These are phyloP conservation scores for Populus davidiana DNA, from an alignment of 345 rosid species.

Conservation along the genomic window DNA sequence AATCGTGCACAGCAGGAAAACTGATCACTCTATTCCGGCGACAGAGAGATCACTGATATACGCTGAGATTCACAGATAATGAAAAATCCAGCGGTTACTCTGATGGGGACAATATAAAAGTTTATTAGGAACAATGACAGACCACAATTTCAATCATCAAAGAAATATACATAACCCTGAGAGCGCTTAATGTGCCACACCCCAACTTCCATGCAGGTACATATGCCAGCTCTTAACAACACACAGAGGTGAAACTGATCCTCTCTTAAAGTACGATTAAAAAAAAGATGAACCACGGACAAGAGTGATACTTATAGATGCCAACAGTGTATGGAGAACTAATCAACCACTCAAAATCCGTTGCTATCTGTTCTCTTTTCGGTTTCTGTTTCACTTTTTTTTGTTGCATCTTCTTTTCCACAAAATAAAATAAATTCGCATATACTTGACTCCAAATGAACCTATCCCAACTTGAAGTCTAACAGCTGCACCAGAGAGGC, in stretches of 20 bases:
- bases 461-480: constrained; percentile 8
- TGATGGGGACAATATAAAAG: not conserved
- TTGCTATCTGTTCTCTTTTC: not conserved
- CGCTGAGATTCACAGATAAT: not conserved
- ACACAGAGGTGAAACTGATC: not conserved
- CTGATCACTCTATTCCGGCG: not conserved
- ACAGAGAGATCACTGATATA: not conserved
- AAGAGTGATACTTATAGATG: not conserved
- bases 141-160: not conserved
- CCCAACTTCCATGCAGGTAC: not conserved
- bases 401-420: not conserved
- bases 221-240: constrained; percentile 3
- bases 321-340: not conserved
- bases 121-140: not conserved
- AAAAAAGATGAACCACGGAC: not conserved
- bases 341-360: not conserved
- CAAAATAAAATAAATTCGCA: not conserved
- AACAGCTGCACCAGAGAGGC: constrained; percentile 3
- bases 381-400: not conserved
- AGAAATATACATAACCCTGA: not conserved
- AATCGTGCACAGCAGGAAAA: not conserved
- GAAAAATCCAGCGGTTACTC: not conserved
- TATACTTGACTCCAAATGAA: constrained; percentile 4
- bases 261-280: not conserved
- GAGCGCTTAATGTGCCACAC: not conserved